Conservation (phyloP, 2,329 filamentous ascomycete species). For the Cytospora paraplurivora region DNA sequence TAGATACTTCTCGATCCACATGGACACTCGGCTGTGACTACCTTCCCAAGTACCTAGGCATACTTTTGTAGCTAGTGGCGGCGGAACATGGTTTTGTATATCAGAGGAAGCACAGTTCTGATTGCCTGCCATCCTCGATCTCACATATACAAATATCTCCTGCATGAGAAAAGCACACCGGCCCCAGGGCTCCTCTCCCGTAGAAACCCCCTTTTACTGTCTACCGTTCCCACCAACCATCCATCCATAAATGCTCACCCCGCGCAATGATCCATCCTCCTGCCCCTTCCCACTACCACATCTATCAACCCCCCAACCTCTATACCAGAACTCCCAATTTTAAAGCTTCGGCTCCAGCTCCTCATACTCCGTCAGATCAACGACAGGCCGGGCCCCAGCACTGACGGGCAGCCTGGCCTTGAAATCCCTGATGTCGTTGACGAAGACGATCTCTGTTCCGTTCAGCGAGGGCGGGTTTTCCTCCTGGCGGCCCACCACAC, state of each 20-base stretch:
- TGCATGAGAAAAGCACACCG: background rate
- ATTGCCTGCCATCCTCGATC: background rate
- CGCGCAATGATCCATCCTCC: background rate
- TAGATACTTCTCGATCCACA: too few species aligned
- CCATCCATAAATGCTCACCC: background rate
- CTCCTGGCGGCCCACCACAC: constrained; percentile 37
- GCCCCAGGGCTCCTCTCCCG: background rate
- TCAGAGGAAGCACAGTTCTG: background rate
- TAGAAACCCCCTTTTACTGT: background rate
- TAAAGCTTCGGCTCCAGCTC: constrained; percentile 82
- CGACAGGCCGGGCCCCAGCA: constrained; percentile 70
- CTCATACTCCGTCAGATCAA: constrained; percentile 81
- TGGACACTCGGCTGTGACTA: too few species aligned
- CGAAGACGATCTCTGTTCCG: constrained; percentile 59
- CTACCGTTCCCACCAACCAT: background rate
- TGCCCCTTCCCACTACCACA: background rate
- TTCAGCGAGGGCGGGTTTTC: constrained; percentile 45
- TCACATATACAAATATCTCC: background rate
- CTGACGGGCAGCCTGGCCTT: constrained; percentile 76
- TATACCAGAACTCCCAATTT: constrained; percentile 35
- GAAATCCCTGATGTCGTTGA: constrained; percentile 78
- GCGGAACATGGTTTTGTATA: background rate
- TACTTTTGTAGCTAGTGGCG: background rate
- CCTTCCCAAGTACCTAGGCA: too few species aligned
- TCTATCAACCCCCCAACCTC: background rate